Evolutionary conservation across 2,329 filamentous ascomycete species (phyloP).

Genomic region (Diaporthe humulicola): DNA sequence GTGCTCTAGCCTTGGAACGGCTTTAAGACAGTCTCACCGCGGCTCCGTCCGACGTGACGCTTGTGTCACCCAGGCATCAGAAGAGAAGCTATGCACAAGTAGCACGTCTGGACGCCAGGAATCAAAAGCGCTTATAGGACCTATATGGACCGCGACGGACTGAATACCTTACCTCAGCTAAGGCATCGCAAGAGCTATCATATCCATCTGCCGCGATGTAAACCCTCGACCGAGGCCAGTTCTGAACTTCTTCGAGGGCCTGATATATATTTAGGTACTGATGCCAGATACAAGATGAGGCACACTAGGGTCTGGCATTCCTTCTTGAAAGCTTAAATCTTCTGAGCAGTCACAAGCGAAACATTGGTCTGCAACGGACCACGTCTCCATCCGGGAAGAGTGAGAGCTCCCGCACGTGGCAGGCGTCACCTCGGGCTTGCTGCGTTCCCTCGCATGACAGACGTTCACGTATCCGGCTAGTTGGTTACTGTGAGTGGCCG

Average conservation of each 20-base stretch:
- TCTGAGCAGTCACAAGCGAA: constrained; percentile 20
- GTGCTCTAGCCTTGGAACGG: not conserved
- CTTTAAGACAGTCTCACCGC: not conserved
- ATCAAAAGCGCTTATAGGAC: not conserved
- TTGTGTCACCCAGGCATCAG: no score
- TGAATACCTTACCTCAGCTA: not conserved
- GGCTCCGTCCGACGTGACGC: not conserved
- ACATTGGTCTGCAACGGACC: constrained; percentile 19
- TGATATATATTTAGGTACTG: not conserved
- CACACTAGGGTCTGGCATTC: constrained; percentile 4
- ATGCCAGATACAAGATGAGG: not conserved
- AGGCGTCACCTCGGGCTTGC: not conserved
- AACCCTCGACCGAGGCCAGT: not conserved
- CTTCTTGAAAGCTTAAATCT: constrained; percentile 8
- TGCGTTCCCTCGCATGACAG: not conserved
- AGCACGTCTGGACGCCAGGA: not conserved
- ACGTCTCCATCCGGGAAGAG: not conserved
- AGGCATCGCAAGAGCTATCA: not conserved
- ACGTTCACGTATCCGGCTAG: not conserved
- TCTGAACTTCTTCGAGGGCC: not conserved
- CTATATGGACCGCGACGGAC: not conserved
- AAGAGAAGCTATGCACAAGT: not conserved
- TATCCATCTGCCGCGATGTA: no score
- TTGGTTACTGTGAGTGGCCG: not conserved
- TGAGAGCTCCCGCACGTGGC: not conserved